Evolutionary conservation across 257 asterid genomes (phyloP).

Genomic region (Ajuga chamaepitys): DNA sequence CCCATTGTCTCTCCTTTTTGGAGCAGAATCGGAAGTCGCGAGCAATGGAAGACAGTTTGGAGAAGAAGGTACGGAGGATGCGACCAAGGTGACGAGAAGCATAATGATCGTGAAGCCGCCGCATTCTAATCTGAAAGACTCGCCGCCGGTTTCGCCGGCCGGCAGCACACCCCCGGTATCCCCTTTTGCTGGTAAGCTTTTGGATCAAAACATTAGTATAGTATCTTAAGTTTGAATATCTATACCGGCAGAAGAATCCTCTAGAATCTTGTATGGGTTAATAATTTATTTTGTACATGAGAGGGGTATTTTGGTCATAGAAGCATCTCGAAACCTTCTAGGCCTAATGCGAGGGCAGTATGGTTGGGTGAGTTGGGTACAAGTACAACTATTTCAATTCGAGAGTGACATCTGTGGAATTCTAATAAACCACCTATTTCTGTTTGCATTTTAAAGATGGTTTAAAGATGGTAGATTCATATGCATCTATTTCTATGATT

Average conservation of each 20-base stretch:
- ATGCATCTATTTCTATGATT: too few species aligned
- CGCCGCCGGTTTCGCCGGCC: slow-evolving; percentile 84
- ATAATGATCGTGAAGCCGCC: slow-evolving; percentile 83
- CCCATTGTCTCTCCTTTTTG: slow-evolving; percentile 1
- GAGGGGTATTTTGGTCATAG: slow-evolving; percentile 14
- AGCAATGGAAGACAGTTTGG: slow-evolving; percentile 27
- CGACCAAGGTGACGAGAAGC: slow-evolving; percentile 74
- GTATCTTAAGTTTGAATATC: too few species aligned
- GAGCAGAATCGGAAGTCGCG: slow-evolving; percentile 39
- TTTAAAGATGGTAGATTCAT: too few species aligned
- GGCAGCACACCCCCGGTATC: slow-evolving; percentile 89
- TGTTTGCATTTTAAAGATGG: too few species aligned
- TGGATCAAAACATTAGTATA: too few species aligned
- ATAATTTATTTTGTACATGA: neutral
- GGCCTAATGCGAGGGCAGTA: slow-evolving; percentile 14
- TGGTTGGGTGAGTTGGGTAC: slow-evolving; percentile 18
- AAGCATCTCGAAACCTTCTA: neutral
- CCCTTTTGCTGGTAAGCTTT: slow-evolving; percentile 73
- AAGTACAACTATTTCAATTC: neutral
- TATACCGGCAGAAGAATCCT: slow-evolving; percentile 8
- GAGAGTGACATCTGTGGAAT: slow-evolving; percentile 26
- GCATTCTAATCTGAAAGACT: slow-evolving; percentile 41
- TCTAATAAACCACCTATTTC: too few species aligned
- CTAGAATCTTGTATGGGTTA: neutral
- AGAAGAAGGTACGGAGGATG: slow-evolving; percentile 45